Evolutionary conservation across 2,329 filamentous ascomycete species (phyloP).

Genomic region (Trichoderma oligosporum): DNA sequence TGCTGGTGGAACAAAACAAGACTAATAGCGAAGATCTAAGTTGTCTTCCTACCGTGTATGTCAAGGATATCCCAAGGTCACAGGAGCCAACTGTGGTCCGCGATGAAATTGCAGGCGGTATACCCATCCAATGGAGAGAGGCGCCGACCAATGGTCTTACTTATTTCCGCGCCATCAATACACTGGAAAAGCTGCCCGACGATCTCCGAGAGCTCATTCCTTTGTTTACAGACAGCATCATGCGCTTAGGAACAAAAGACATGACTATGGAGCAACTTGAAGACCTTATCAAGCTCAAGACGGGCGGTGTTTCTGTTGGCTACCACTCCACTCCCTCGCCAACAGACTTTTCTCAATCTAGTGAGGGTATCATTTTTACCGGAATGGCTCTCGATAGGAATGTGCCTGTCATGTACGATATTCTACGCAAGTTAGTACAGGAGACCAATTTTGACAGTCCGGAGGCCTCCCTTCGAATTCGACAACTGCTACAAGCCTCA

Average conservation of each 20-base stretch:
- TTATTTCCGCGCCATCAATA: conserved; percentile 88
- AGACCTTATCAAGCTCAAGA: conserved; percentile 93
- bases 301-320: conserved; percentile 80
- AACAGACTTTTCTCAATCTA: conserved; percentile 62
- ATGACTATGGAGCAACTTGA: conserved; percentile 93
- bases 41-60: conserved; percentile 81
- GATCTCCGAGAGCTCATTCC: conserved; percentile 82
- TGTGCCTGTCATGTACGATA: conserved; percentile 83
- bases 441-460: conserved; percentile 88
- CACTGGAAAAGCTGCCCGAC: conserved; percentile 72
- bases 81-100: conserved; percentile 59
- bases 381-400: conserved; percentile 89
- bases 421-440: conserved; percentile 73
- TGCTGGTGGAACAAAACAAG: conserved; percentile 78
- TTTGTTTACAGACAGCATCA: conserved; percentile 85
- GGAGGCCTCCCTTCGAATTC: conserved; percentile 75
- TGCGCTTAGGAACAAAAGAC: conserved; percentile 84
- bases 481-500: conserved; percentile 79
- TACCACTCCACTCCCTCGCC: conserved; percentile 82
- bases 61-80: conserved; percentile 79
- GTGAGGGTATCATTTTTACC: conserved; percentile 78
- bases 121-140: conserved; percentile 83
- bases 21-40: conserved; percentile 80
- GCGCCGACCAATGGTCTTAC: conserved; percentile 93
- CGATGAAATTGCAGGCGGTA: conserved; percentile 62